Conservation (phyloP, 2,329 filamentous ascomycete genomes). For the Neofusicoccum kwambonambiense region DNA sequence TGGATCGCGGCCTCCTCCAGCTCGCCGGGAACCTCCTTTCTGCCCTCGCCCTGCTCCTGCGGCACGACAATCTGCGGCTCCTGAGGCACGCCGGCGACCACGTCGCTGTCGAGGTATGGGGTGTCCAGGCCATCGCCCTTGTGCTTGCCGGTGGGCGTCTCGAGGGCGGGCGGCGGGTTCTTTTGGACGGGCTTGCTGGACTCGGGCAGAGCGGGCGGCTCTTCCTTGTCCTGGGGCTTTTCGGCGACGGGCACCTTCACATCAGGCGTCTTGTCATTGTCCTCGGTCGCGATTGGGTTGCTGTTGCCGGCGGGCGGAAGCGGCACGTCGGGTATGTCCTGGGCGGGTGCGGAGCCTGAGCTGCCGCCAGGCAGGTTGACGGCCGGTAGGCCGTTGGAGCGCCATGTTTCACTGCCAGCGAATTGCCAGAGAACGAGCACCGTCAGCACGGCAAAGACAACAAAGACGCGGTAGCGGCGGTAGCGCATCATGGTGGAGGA, state of each 20-base stretch:
- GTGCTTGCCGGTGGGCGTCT: background rate
- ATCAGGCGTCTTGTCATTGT: slow-evolving; percentile 31
- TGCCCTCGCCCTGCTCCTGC: slow-evolving; percentile 8
- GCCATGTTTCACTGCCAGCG: slow-evolving; percentile 44
- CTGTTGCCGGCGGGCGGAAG: slow-evolving; percentile 27
- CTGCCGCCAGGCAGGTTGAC: background rate
- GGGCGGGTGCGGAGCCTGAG: background rate
- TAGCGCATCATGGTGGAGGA: slow-evolving; percentile 54
- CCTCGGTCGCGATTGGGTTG: slow-evolving; percentile 2
- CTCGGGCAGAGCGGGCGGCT: slow-evolving; percentile 13
- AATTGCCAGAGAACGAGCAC: slow-evolving; percentile 57
- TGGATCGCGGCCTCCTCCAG: slow-evolving; percentile 47
- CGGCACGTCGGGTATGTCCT: slow-evolving; percentile 5
- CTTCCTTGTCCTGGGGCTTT: slow-evolving; percentile 17
- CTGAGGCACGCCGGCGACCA: background rate
- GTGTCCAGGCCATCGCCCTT: background rate
- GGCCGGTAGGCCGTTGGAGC: slow-evolving; percentile 18
- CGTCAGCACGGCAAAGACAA: slow-evolving; percentile 55
- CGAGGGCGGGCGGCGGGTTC: slow-evolving; percentile 3
- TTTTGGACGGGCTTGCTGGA: slow-evolving; percentile 12
- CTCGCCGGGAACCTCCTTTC: background rate
- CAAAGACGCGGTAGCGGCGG: slow-evolving; percentile 61
- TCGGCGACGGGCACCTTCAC: slow-evolving; percentile 33
- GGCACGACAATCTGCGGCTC: slow-evolving; percentile 9
- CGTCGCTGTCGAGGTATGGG: slow-evolving; percentile 1